Conservation (phyloP, 2,329 filamentous ascomycete genomes). For the Alternaria tenuissima region DNA sequence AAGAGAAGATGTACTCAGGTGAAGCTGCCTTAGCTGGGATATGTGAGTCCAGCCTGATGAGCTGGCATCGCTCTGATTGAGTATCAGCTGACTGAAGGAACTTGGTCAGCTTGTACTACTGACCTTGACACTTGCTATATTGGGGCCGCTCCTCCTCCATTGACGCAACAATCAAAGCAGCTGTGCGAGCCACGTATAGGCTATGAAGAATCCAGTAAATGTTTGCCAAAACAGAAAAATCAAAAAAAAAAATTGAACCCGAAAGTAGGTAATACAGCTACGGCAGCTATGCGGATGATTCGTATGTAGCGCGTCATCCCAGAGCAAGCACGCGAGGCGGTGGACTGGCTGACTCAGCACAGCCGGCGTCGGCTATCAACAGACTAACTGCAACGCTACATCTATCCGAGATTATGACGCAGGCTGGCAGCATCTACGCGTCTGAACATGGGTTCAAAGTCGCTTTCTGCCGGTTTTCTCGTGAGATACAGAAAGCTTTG, state of each 20-base stretch:
- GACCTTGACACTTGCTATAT: background rate
- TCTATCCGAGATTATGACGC: constrained; percentile 3
- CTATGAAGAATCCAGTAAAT: background rate
- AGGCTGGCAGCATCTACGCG: background rate
- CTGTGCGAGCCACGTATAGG: background rate
- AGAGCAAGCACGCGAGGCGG: background rate
- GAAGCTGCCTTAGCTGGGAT: background rate
- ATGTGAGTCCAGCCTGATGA: background rate
- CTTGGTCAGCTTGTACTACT: too few relatives aligned
- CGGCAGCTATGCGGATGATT: background rate
- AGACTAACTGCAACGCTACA: background rate
- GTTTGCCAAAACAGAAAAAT: background rate
- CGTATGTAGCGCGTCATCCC: background rate
- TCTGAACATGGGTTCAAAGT: background rate
- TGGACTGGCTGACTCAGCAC: constrained; percentile 4
- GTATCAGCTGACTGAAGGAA: background rate
- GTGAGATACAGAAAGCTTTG: background rate
- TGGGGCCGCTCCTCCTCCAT: background rate
- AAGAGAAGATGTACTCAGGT: background rate
- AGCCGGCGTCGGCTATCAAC: background rate
- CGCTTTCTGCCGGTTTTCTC: background rate
- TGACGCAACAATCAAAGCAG: background rate
- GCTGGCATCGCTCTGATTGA: background rate
- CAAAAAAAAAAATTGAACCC: background rate
- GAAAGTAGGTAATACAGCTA: background rate